Percentiles rank a stretch among this genome's conserved stretches.
Conservation (phyloP, 2,329 filamentous ascomycete species). For the Fonsecaea monophora region DNA sequence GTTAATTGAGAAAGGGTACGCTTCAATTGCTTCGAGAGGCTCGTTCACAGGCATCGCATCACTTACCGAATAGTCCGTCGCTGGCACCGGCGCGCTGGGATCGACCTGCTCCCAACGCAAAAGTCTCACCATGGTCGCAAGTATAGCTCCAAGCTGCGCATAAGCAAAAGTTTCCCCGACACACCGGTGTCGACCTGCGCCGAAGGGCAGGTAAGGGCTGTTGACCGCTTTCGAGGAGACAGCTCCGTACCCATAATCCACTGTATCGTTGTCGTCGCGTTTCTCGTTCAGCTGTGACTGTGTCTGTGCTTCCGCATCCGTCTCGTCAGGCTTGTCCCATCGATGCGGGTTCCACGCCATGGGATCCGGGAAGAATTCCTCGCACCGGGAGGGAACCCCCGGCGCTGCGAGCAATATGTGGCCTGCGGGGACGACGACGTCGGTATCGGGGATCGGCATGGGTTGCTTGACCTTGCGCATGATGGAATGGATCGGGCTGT, state of each 20-base stretch:
- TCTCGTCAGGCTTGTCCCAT: conserved; percentile 66
- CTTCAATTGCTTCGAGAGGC: not conserved
- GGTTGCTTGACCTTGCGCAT: conserved; percentile 90
- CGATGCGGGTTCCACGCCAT: conserved; percentile 67
- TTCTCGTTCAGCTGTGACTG: conserved; percentile 53
- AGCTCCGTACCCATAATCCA: conserved; percentile 91
- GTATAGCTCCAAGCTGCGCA: conserved; percentile 69
- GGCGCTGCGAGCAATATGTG: conserved; percentile 85
- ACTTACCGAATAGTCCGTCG: conserved; percentile 68
- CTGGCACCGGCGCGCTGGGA: conserved; percentile 63
- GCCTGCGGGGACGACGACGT: conserved; percentile 77
- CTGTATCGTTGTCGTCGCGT: conserved; percentile 65
- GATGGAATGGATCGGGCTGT: conserved; percentile 94
- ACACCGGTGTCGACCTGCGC: conserved; percentile 74
- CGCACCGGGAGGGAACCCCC: conserved; percentile 70
- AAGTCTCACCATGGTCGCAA: conserved; percentile 66
- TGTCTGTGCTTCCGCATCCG: conserved; percentile 47
- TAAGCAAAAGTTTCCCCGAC: conserved; percentile 81
- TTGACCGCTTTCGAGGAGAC: conserved; percentile 82
- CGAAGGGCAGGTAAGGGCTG: conserved; percentile 76
- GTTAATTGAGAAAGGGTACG: too few relatives aligned
- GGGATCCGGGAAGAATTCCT: conserved; percentile 67
- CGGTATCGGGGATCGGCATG: conserved; percentile 70
- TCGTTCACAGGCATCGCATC: not conserved
- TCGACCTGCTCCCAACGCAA: conserved; percentile 66